Base-by-base conservation (phyloP, 495 filamentous ascomycete genomes). In the Xylaria cubensis region DNA sequence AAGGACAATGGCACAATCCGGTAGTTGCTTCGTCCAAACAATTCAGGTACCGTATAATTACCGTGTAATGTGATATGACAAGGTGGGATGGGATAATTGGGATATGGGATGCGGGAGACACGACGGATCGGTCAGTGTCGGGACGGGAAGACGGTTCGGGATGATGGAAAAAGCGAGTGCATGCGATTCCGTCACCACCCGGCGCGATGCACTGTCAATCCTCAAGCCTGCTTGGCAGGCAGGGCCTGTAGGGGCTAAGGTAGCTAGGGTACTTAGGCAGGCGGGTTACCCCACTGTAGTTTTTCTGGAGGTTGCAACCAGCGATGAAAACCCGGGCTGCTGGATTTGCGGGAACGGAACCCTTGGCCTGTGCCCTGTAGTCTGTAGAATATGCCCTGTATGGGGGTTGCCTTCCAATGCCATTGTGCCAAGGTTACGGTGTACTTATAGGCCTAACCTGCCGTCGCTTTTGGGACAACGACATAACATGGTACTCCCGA, bases 181-280 rank as follows among this genome's bases (percentile, higher is more conserved):
- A 74, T 24, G 59, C 71, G 70, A 75, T 79, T 79, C 74, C 77
- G 77, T 79, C 77, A 79, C 75, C 65, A 69, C 62, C 51, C 64
- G 71, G 71, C 34, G 21, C 48, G 29, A 24, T 42, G 42, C 62
- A 34, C 41, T 66, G 64, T 29, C 32, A 66, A 66, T 51, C 29
- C 62, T 65, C 42, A n/a, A n/a, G n/a, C n/a, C n/a, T n/a, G n/a
- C 62, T 65, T 65, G 42, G 63, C 63, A 15, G 42, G 42, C 13
- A 65, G 42, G 24, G 24, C 15, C 15, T 61, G 63, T 4, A 65
- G 42, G 24, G 13, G 64, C 46, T 53, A 41, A 41, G 26, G 46
- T 48, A 5, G 1, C n/a, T n/a, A n/a, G n/a, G n/a, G n/a, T n/a
- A n/a, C 26, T 29, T 29, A 29, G 26, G 26, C 26, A 29, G 58